Evolutionary conservation across 805 yeast genomes (phyloP), one percentile per base, ranked within the genome.

Genomic region (Teunomyces panamensis): DNA sequence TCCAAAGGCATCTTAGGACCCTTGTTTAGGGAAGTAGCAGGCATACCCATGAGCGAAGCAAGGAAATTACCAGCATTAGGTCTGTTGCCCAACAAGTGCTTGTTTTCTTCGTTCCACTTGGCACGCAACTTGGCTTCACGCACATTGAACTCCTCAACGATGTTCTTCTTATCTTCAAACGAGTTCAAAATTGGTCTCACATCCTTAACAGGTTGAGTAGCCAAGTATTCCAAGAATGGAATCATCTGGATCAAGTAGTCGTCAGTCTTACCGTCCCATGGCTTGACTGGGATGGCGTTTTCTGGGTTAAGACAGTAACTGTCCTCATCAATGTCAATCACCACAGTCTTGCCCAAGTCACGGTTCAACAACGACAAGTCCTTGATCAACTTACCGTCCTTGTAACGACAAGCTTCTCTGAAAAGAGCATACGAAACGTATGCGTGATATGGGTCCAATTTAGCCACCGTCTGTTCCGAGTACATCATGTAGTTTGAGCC

Each of bases 221-320:
- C 98, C 51, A 94, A 71, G 72, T 88, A 94, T 73, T 94, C 99
- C 57, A 94, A 80, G 73, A 94, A 85, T 49, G 98, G 97, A 62
- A 94, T 89, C 70, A 91, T 73, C 58, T 78, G 78, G 56, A 94
- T 76, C 60, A 94, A 78, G 48, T 77, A 75, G 67, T 92, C 97
- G 63, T 88, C 96, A 30, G 87, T 78, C 52, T 73, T 72, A 54
- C 99, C 99, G 46, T 77, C 79, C 99, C 99, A 94, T 52, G 86
- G 82, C 54, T 82, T 76, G 67, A 89, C 71, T 50, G 89, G 83
- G 53, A 94, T 80, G n/a, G 96, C 92, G 67, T 94, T 94, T 58
- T 91, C 97, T 2, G 97, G 97, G 73, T 92, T 97, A 67, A 88
- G 66, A 39, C 85, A 77, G 60, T 80, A 84, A 34, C 87, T 76